A percentile compares a stretch with the other conserved stretches of the same genome.
Conservation (phyloP, 352 stramenopile genomes). For the Phytophthora rubi region DNA sequence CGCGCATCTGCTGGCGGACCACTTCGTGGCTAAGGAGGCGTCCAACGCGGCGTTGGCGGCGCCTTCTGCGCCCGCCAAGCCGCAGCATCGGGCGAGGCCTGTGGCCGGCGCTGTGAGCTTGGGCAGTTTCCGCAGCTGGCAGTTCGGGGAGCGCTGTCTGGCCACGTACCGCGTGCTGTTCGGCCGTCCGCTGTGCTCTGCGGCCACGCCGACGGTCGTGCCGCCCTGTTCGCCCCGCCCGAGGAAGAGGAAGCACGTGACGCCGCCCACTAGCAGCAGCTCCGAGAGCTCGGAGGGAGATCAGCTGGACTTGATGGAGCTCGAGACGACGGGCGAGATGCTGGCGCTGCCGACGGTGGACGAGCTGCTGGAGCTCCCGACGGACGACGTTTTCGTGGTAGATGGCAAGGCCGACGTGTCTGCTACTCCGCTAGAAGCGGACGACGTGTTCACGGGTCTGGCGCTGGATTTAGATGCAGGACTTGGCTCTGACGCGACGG, state of each 20-base stretch:
- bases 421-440: not conserved
- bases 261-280: slow-evolving; percentile 28
- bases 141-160: slow-evolving; percentile 37
- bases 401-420: slow-evolving; percentile 6
- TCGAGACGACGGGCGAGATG: slow-evolving; percentile 8
- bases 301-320: not conserved
- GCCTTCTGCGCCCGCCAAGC: not conserved
- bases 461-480: slow-evolving; percentile 25
- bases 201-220: slow-evolving; percentile 5
- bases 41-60: not conserved
- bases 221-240: slow-evolving; percentile 10
- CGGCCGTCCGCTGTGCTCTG: slow-evolving; percentile 36
- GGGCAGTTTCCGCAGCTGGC: slow-evolving; percentile 32
- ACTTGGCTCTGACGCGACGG: slow-evolving; percentile 5
- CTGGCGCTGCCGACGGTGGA: slow-evolving; percentile 28
- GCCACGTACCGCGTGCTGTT: slow-evolving; percentile 61
- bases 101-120: slow-evolving; percentile 38
- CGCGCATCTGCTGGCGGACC: slow-evolving; percentile 33
- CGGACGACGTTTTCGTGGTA: slow-evolving; percentile 25
- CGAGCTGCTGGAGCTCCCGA: slow-evolving; percentile 34
- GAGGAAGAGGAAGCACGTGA: slow-evolving; percentile 31
- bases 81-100: slow-evolving; percentile 13
- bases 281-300: slow-evolving; percentile 17
- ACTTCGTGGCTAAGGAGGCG: slow-evolving; percentile 34
- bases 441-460: slow-evolving; percentile 28